Evolutionary conservation across 768 basidiomycete genomes (phyloP).

Genomic region (Gelatoporia subvermispora): DNA sequence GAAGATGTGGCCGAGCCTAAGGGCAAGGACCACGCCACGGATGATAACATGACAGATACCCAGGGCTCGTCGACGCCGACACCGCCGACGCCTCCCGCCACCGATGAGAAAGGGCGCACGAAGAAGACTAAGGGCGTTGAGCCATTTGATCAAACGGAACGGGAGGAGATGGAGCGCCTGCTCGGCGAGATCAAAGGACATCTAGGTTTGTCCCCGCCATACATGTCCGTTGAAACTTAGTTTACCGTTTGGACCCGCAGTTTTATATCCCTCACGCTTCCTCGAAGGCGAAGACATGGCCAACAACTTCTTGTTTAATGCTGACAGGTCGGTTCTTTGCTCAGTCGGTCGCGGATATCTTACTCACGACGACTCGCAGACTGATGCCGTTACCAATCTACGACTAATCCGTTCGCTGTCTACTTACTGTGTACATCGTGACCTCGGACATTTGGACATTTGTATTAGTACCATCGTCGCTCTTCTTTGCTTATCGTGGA

Average conservation of each 20-base stretch:
- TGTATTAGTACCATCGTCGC: no score
- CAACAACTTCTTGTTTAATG: slow-evolving; percentile 91
- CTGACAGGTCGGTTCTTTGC: slow-evolving; percentile 55
- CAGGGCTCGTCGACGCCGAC: slow-evolving; percentile 13
- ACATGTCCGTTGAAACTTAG: not conserved
- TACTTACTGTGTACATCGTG: no score
- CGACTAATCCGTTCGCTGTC: slow-evolving; percentile 28
- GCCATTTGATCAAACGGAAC: slow-evolving; percentile 77
- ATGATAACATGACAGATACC: slow-evolving; percentile 15
- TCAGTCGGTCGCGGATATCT: not conserved
- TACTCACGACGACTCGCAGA: slow-evolving; percentile 31
- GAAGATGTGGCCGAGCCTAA: slow-evolving; percentile 11
- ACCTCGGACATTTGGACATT: no score
- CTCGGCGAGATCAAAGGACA: slow-evolving; percentile 77
- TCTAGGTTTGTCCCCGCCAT: slow-evolving; percentile 54
- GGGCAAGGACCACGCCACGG: slow-evolving; percentile 11
- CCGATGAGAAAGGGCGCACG: slow-evolving; percentile 24
- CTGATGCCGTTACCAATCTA: slow-evolving; percentile 75
- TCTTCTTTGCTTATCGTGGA: no score
- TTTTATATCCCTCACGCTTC: slow-evolving; percentile 80
- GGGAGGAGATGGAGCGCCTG: slow-evolving; percentile 85
- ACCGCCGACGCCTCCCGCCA: slow-evolving; percentile 7
- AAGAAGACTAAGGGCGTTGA: slow-evolving; percentile 49
- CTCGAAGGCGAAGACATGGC: slow-evolving; percentile 89
- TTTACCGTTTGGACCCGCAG: slow-evolving; percentile 35